Base-by-base conservation (phyloP, 352 stramenopile genomes). In the Phytophthora cryptogea region DNA sequence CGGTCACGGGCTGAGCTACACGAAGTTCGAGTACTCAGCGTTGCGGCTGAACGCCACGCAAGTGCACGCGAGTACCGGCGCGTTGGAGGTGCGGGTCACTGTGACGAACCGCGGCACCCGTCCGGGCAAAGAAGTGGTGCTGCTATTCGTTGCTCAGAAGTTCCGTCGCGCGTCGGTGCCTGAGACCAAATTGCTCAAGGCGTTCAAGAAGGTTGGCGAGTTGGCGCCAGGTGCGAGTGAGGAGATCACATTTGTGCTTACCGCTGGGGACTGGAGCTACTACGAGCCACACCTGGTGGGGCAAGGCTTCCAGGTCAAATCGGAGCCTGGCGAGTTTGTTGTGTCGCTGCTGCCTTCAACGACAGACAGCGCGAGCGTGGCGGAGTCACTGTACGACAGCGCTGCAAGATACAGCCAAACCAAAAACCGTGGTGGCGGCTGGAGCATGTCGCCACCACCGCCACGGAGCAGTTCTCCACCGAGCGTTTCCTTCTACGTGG, bases 121-220 rank as follows among this genome's bases (percentile, higher is more conserved):
- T 4, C 54, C 65, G 0, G 83, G 82, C 14, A 79, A 84, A 17
- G 83, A 95, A 23, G 72, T 76, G 14, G 75, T 96, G 8, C 50
- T 96, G 53, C 66, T 96, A 1, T 93, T 92, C 44, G 54, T 90
- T 16, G 57, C 77, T 2, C 74, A 94, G 46, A 66, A 74, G 16
- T 83, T 70, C 55, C 70, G 85, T 8, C 49, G 71, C 13, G 69
- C 64, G 9, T 69, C 79, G 23, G 73, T 86, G 4, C 86, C 86
- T 0, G 83, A 92, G 55, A 71, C 71, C 46, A 94, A 93, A 54
- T 54, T 92, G 59, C 80, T 95, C 26, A 90, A 89, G 66, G 66
- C 74, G 10, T 92, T 94, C 57, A 49, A 73, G 37, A 94, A 93
- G 70, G 59, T 94, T 33, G 59, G 71, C 4, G 55, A 88, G 9